A percentile compares a stretch with the other conserved stretches of the same genome.
Evolutionary conservation across 345 rosid genomes (phyloP).

Genomic region (Populus tremula): DNA sequence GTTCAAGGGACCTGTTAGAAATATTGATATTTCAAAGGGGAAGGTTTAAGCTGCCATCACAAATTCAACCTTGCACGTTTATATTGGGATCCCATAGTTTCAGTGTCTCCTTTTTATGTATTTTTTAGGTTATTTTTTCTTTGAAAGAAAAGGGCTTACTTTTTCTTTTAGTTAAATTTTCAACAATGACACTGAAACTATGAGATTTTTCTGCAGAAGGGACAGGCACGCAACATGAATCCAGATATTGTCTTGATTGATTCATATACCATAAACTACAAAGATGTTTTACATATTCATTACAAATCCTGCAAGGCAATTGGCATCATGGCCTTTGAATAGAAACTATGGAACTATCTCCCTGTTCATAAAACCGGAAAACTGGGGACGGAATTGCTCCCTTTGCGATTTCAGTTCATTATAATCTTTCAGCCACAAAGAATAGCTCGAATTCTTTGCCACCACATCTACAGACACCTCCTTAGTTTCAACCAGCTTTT

Average conservation of each 20-base stretch:
- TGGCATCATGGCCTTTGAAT: background rate
- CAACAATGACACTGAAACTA: no score
- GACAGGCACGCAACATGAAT: background rate
- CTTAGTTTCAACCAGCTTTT: slow-evolving; percentile 38
- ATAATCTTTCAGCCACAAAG: slow-evolving; percentile 47
- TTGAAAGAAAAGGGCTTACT: background rate
- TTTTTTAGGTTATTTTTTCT: background rate
- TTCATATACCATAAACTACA: background rate
- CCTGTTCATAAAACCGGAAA: slow-evolving; percentile 21
- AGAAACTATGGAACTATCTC: slow-evolving; percentile 26
- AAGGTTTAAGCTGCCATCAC: background rate
- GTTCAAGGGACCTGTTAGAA: slow-evolving; percentile 66
- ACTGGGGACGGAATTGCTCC: background rate
- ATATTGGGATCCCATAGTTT: background rate
- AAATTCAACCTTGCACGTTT: background rate
- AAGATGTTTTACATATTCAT: background rate
- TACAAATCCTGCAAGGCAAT: background rate
- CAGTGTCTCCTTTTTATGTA: background rate
- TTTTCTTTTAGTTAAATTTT: background rate
- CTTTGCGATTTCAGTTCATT: slow-evolving; percentile 30
- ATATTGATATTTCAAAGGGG: slow-evolving; percentile 39
- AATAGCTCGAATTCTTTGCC: slow-evolving; percentile 62
- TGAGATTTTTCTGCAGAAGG: background rate
- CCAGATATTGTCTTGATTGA: background rate
- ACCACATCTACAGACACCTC: slow-evolving; percentile 72